A percentile compares a stretch with the other conserved stretches of the same genome.
Conservation (phyloP, 2,329 filamentous ascomycete genomes). For the Colletotrichum higginsianum region DNA sequence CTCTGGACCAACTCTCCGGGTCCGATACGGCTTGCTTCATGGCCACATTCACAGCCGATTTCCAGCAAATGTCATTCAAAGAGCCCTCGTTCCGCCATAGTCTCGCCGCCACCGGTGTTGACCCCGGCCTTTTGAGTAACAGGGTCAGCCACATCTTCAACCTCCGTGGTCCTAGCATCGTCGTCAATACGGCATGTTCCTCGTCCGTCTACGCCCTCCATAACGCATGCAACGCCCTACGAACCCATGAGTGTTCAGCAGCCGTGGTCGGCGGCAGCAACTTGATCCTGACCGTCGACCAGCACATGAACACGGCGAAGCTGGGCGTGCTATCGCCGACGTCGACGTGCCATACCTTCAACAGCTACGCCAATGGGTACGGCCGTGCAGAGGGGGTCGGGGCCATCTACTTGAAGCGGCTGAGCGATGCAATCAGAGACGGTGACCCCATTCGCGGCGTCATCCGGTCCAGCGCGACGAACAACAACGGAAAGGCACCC, state of each 20-base stretch:
- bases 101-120: slow-evolving; percentile 48
- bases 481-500: slow-evolving; percentile 45
- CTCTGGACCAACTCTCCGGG: slow-evolving; percentile 48
- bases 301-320: slow-evolving; percentile 44
- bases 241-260: slow-evolving; percentile 50
- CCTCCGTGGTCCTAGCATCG: slow-evolving; percentile 53
- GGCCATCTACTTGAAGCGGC: slow-evolving; percentile 52
- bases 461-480: slow-evolving; percentile 40
- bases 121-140: slow-evolving; percentile 54
- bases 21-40: slow-evolving; percentile 49
- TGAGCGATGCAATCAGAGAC: slow-evolving; percentile 48
- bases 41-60: slow-evolving; percentile 48
- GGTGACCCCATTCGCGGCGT: slow-evolving; percentile 46
- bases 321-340: slow-evolving; percentile 44
- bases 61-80: slow-evolving; percentile 41
- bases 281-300: slow-evolving; percentile 49
- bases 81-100: slow-evolving; percentile 39
- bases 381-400: slow-evolving; percentile 51
- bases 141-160: slow-evolving; percentile 56
- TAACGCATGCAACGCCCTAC: slow-evolving; percentile 49
- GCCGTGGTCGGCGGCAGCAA: slow-evolving; percentile 56
- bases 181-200: slow-evolving; percentile 56
- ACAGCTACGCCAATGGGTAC: slow-evolving; percentile 53
- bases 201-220: slow-evolving; percentile 51
- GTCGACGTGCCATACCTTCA: slow-evolving; percentile 52